These are phyloP conservation scores for Dryas octopetala DNA, from an alignment of 306 rosid species.

Conservation along the genomic window DNA sequence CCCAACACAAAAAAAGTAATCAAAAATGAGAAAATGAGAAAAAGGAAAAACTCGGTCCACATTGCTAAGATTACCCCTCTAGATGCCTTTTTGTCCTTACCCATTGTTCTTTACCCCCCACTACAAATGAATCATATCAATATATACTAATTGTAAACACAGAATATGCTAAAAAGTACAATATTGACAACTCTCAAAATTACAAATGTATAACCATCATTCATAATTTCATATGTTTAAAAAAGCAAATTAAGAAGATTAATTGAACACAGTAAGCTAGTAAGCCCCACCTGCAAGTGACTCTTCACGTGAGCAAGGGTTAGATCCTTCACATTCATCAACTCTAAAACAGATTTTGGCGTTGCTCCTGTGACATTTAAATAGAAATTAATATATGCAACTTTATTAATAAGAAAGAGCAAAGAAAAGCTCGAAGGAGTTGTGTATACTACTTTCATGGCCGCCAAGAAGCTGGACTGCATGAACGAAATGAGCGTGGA, in stretches of 20 bases:
- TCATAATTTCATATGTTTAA: neutral
- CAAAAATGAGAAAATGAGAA: constrained; percentile 7
- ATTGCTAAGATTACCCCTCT: constrained; percentile 30
- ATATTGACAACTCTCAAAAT: constrained; percentile 5
- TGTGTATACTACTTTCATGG: constrained; percentile 63
- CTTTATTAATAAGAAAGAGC: neutral
- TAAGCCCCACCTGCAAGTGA: constrained; percentile 85
- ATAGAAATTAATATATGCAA: neutral
- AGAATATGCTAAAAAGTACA: constrained; percentile 6
- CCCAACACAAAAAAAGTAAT: constrained; percentile 24
- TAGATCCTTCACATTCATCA: constrained; percentile 93
- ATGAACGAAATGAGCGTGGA: constrained; percentile 90
- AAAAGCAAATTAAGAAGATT: constrained; percentile 16
- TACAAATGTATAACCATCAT: neutral
- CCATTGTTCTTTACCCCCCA: constrained; percentile 49
- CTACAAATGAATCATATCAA: constrained; percentile 36
- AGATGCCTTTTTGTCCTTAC: constrained; percentile 66
- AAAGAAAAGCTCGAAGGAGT: neutral
- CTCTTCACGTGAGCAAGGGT: constrained; percentile 98
- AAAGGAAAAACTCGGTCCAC: constrained; percentile 23
- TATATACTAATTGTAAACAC: neutral
- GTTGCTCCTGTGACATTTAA: constrained; percentile 65
- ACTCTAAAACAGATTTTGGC: constrained; percentile 89
- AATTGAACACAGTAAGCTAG: constrained; percentile 26
- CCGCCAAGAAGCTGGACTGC: constrained; percentile 97